Evolutionary conservation across 768 basidiomycete species (phyloP).

Genomic region (Termitomyces sp.): DNA sequence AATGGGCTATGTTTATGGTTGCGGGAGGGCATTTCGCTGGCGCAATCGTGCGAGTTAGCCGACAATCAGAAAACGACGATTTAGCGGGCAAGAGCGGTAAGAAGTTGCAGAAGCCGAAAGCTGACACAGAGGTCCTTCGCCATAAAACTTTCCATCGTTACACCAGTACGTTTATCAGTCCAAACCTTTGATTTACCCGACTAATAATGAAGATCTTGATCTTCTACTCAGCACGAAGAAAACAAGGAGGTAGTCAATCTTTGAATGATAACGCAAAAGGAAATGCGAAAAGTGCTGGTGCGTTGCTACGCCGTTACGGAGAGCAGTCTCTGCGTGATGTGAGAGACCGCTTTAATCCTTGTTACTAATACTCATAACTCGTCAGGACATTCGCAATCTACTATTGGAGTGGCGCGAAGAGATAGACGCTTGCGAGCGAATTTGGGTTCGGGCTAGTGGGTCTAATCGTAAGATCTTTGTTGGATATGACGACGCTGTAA

Average conservation of each 20-base stretch:
- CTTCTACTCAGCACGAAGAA: conserved; percentile 68
- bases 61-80: conserved; percentile 38
- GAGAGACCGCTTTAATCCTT: conserved; percentile 16
- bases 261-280: conserved; percentile 92
- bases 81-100: conserved; percentile 37
- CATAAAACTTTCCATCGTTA: conserved; percentile 99
- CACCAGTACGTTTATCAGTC: conserved; percentile 63
- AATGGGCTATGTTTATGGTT: conserved; percentile 94
- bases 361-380: not conserved
- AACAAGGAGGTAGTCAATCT: conserved; percentile 95
- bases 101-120: conserved; percentile 60
- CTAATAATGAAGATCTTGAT: conserved; percentile 6
- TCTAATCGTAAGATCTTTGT: conserved; percentile 87
- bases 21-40: conserved; percentile 99
- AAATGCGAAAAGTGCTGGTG: conserved; percentile 90
- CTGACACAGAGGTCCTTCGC: conserved; percentile 74
- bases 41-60: conserved; percentile 71
- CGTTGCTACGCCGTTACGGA: conserved; percentile 88
- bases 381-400: conserved; percentile 84
- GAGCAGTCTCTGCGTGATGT: conserved; percentile 91
- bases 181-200: not conserved
- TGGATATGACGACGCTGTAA: conserved; percentile 77
- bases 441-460: conserved; percentile 88
- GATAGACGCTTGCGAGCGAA: conserved; percentile 76
- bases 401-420: conserved; percentile 86